phyloP scores from a whole-genome alignment of 1,139 yeast species.

The Lodderomyces metapsilosis region DNA sequence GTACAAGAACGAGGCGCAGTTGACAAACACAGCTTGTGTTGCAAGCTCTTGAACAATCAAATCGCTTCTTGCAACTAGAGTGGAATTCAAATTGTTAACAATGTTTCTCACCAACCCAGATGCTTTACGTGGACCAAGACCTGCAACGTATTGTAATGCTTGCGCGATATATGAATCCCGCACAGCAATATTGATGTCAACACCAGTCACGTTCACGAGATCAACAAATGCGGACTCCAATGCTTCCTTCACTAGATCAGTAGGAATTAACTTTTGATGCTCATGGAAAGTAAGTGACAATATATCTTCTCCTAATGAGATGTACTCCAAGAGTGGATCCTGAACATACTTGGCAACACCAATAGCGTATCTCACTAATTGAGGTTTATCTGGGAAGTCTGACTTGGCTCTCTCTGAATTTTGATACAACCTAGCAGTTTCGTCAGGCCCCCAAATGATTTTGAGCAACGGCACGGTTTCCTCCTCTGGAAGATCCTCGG shows the following conservation, averaged over 20 bases:
- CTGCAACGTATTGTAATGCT: slow-evolving; percentile 75
- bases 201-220: slow-evolving; percentile 86
- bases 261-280: slow-evolving; percentile 69
- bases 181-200: slow-evolving; percentile 88
- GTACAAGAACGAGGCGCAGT: slow-evolving; percentile 86
- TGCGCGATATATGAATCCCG: slow-evolving; percentile 71
- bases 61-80: slow-evolving; percentile 67
- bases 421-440: slow-evolving; percentile 87
- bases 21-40: slow-evolving; percentile 78
- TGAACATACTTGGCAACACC: slow-evolving; percentile 90
- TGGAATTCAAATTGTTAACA: slow-evolving; percentile 66
- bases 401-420: slow-evolving; percentile 70
- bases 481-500: slow-evolving; percentile 43
- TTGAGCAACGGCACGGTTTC: slow-evolving; percentile 46
- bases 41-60: slow-evolving; percentile 79
- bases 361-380: slow-evolving; percentile 80
- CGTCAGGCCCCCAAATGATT: slow-evolving; percentile 87
- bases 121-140: slow-evolving; percentile 95
- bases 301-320: slow-evolving; percentile 73
- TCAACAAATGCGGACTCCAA: slow-evolving; percentile 86
- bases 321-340: slow-evolving; percentile 85
- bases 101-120: slow-evolving; percentile 81
- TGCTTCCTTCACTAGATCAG: slow-evolving; percentile 63
- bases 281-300: slow-evolving; percentile 71
- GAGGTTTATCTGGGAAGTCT: slow-evolving; percentile 87